Percentiles rank a stretch among this genome's conserved stretches.
phyloP scores from a whole-genome alignment of 495 filamentous ascomycete species.

The Aspergillus avenaceus region DNA sequence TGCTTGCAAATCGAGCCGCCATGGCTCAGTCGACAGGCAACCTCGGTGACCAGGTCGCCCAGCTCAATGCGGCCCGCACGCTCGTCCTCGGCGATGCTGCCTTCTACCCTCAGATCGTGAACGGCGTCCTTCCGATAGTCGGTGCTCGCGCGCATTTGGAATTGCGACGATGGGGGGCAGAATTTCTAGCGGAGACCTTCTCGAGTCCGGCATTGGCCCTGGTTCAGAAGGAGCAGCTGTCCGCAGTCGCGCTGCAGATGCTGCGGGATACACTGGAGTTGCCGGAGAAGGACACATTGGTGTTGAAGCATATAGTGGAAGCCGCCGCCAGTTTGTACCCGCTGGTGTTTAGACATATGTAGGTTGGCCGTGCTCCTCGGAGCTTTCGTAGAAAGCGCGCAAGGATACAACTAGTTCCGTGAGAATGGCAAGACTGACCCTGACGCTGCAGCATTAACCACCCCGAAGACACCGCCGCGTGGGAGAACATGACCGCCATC shows the following conservation, averaged over 20 bases:
- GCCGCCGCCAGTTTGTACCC: slow-evolving; percentile 87
- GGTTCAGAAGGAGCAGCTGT: slow-evolving; percentile 72
- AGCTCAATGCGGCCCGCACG: slow-evolving; percentile 82
- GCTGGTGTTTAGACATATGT: slow-evolving; percentile 88
- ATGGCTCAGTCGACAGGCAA: slow-evolving; percentile 49
- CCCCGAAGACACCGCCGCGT: slow-evolving; percentile 69
- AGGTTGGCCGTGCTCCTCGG: slow-evolving; percentile 42
- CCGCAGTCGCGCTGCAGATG: slow-evolving; percentile 66
- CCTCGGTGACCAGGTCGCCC: slow-evolving; percentile 69
- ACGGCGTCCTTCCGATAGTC: slow-evolving; percentile 85
- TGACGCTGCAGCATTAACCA: slow-evolving; percentile 67
- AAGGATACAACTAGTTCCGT: neutral
- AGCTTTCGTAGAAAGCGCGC: slow-evolving; percentile 14
- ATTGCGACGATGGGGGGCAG: slow-evolving; percentile 89
- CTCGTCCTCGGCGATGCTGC: slow-evolving; percentile 77
- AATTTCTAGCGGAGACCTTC: slow-evolving; percentile 95
- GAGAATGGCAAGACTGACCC: slow-evolving; percentile 24
- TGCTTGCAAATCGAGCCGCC: slow-evolving; percentile 15
- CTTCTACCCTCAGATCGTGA: slow-evolving; percentile 86
- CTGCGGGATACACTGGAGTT: slow-evolving; percentile 69
- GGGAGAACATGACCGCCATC: slow-evolving; percentile 84
- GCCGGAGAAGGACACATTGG: slow-evolving; percentile 66
- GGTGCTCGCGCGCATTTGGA: slow-evolving; percentile 68
- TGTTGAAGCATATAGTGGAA: slow-evolving; percentile 77
- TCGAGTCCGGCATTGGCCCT: slow-evolving; percentile 71